These are phyloP conservation scores for Cladophialophora psammophila DNA, from an alignment of 2,329 filamentous ascomycete genomes.

Conservation along the genomic window DNA sequence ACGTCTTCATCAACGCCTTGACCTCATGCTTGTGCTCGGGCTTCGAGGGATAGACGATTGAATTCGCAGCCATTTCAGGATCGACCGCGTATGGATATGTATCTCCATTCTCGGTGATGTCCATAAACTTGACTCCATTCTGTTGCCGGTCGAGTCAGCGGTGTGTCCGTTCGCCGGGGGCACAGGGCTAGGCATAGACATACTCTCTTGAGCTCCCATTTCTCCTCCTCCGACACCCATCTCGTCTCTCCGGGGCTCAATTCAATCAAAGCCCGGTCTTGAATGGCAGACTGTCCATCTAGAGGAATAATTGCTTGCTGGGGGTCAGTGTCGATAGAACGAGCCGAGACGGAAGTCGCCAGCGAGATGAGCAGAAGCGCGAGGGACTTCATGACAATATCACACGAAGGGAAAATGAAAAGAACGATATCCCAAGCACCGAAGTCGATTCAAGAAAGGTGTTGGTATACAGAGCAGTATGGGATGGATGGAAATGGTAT, in stretches of 20 bases:
- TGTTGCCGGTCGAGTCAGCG: slow-evolving; percentile 47
- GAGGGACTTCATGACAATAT: slow-evolving; percentile 48
- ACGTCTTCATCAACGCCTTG: slow-evolving; percentile 68
- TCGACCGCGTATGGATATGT: slow-evolving; percentile 59
- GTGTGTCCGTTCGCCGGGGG: slow-evolving; percentile 15
- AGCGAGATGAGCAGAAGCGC: slow-evolving; percentile 47
- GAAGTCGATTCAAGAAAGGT: neutral
- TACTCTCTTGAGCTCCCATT: slow-evolving; percentile 88
- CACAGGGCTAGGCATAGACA: slow-evolving; percentile 39
- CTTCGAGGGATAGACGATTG: slow-evolving; percentile 70
- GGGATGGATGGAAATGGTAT: neutral
- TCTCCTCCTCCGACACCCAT: slow-evolving; percentile 94
- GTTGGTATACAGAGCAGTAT: neutral
- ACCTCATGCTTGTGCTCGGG: slow-evolving; percentile 71
- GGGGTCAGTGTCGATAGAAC: slow-evolving; percentile 41
- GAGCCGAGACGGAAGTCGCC: slow-evolving; percentile 44
- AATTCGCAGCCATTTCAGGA: slow-evolving; percentile 48
- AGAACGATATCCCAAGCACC: neutral
- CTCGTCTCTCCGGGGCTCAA: slow-evolving; percentile 79
- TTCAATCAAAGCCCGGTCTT: slow-evolving; percentile 77
- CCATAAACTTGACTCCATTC: slow-evolving; percentile 90
- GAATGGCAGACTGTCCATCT: slow-evolving; percentile 5
- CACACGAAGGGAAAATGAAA: neutral
- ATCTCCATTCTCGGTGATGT: slow-evolving; percentile 80
- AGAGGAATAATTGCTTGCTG: slow-evolving; percentile 43